Conservation (phyloP, 1,139 yeast genomes). For the Eremothecium cymbalariae region DNA sequence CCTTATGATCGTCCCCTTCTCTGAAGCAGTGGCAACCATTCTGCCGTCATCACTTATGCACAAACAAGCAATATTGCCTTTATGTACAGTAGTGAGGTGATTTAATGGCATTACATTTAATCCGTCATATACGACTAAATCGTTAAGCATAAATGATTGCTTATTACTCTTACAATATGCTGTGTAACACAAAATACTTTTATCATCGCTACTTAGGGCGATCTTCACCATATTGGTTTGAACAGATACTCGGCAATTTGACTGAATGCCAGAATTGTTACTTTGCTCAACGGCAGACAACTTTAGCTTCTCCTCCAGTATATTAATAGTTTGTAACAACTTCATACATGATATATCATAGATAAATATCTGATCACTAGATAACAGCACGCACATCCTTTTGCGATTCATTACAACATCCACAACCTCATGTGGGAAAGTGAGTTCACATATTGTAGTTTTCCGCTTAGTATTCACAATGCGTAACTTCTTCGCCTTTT, state of each 20-base stretch:
- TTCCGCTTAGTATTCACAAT: conserved; percentile 56
- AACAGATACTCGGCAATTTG: neutral
- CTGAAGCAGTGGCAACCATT: conserved; percentile 58
- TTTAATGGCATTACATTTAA: conserved; percentile 47
- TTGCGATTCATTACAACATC: conserved; percentile 60
- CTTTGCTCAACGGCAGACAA: conserved; percentile 5
- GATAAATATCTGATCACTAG: conserved; percentile 54
- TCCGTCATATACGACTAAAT: conserved; percentile 48
- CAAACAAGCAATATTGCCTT: conserved; percentile 24
- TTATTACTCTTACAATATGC: conserved; percentile 20
- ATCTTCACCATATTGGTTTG: conserved; percentile 15
- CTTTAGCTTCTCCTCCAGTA: conserved; percentile 22
- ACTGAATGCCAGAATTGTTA: conserved; percentile 6
- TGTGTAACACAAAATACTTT: conserved; percentile 28
- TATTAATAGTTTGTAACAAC: conserved; percentile 51
- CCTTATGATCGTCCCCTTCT: conserved; percentile 64
- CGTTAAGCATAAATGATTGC: conserved; percentile 17
- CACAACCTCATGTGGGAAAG: conserved; percentile 55
- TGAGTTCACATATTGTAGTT: conserved; percentile 40
- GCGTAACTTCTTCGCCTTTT: conserved; percentile 43
- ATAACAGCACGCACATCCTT: conserved; percentile 52
- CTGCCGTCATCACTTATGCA: conserved; percentile 42
- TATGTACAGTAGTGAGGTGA: conserved; percentile 38
- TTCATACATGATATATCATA: conserved; percentile 70
- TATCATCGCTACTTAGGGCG: conserved; percentile 27